Conservation (phyloP, 768 basidiomycete genomes). For the Favolaschia claudopus region DNA sequence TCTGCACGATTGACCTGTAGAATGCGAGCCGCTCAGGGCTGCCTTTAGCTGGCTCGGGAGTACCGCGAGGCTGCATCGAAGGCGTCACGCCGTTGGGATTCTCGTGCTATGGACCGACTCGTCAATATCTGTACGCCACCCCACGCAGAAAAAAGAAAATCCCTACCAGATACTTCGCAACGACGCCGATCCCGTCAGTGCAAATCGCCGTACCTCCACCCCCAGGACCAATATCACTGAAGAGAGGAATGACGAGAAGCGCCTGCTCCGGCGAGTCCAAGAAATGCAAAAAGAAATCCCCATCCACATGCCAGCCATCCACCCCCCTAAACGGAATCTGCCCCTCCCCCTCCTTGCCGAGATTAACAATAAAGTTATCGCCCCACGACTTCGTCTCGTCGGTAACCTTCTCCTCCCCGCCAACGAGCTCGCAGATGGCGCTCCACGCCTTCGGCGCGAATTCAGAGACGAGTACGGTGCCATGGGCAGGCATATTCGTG, state of each 20-base stretch:
- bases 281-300: conserved; percentile 67
- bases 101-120: background rate
- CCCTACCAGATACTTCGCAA: conserved; percentile 56
- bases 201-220: conserved; percentile 70
- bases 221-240: conserved; percentile 58
- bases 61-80: conserved; percentile 24
- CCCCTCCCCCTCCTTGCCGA: conserved; percentile 54
- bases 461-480: conserved; percentile 49
- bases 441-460: conserved; percentile 69
- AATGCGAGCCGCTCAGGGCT: conserved; percentile 14
- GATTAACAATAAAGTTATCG: conserved; percentile 70
- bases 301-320: conserved; percentile 72
- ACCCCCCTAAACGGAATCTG: conserved; percentile 50
- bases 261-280: conserved; percentile 74
- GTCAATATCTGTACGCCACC: background rate
- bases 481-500: conserved; percentile 64
- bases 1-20: conserved; percentile 48
- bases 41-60: conserved; percentile 15
- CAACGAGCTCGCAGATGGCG: conserved; percentile 66
- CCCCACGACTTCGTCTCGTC: conserved; percentile 57
- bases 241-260: conserved; percentile 67
- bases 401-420: conserved; percentile 65
- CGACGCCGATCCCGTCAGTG: conserved; percentile 59
- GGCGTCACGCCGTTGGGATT: conserved; percentile 26
- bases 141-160: background rate